phyloP scores from a whole-genome alignment of 768 basidiomycete species.

The Macrocybe gigantea region DNA sequence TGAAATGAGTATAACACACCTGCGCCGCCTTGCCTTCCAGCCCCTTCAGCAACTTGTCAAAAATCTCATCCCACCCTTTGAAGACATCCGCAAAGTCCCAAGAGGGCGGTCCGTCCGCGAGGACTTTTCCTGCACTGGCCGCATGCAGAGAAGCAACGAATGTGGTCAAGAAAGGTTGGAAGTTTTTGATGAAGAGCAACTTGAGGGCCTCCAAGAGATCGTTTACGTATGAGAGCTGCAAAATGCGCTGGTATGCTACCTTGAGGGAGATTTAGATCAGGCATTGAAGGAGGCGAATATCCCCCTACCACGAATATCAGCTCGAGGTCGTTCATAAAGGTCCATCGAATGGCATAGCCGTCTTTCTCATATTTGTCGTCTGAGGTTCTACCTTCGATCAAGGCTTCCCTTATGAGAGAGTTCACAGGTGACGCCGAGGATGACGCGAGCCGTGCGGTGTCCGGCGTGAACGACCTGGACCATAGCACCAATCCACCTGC shows the following conservation, averaged over 20 bases:
- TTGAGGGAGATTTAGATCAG: conserved; percentile 21
- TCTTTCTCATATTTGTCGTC: conserved; percentile 90
- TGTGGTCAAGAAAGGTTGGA: conserved; percentile 74
- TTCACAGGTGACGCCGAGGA: conserved; percentile 81
- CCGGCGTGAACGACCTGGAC: conserved; percentile 92
- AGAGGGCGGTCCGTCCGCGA: conserved; percentile 29
- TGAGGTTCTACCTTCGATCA: conserved; percentile 83
- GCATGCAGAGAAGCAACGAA: conserved; percentile 83
- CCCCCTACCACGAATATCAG: conserved; percentile 89
- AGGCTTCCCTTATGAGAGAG: conserved; percentile 80
- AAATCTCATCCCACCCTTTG: conserved; percentile 75
- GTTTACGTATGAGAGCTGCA: conserved; percentile 91
- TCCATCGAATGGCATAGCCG: conserved; percentile 92
- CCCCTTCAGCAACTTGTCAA: conserved; percentile 68
- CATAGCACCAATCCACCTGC: conserved; percentile 90
- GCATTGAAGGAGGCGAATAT: conserved; percentile 1
- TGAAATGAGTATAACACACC: conserved; percentile 28
- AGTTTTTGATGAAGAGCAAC: conserved; percentile 80
- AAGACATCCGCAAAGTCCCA: conserved; percentile 73
- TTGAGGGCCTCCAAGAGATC: conserved; percentile 80
- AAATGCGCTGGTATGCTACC: conserved; percentile 96
- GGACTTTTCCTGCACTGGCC: conserved; percentile 38
- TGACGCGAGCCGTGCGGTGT: conserved; percentile 61
- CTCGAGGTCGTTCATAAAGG: conserved; percentile 91
- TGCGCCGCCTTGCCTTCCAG: conserved; percentile 73